phyloP scores from a whole-genome alignment of 768 basidiomycete genomes.

The Suillus spraguei region DNA sequence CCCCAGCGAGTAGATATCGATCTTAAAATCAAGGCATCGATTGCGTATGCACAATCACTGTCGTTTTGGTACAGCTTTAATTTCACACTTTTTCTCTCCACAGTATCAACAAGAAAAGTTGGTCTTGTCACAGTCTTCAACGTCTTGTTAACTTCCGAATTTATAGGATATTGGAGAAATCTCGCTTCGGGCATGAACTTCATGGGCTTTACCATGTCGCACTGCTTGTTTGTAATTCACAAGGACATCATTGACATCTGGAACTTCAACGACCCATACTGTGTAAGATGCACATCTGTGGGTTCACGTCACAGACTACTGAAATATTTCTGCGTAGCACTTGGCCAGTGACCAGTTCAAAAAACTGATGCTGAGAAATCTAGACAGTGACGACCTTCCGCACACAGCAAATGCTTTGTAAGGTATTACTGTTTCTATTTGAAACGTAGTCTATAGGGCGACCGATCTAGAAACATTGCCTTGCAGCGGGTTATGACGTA shows the following conservation, averaged over 20 bases:
- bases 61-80: background rate
- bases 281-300: background rate
- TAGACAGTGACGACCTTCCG: slow-evolving; percentile 8
- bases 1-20: slow-evolving; percentile 11
- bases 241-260: slow-evolving; percentile 21
- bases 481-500: slow-evolving; percentile 24
- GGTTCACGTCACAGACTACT: background rate
- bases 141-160: background rate
- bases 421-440: background rate
- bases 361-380: slow-evolving; percentile 7
- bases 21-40: slow-evolving; percentile 6
- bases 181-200: slow-evolving; percentile 18
- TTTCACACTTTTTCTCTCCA: background rate
- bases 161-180: slow-evolving; percentile 22
- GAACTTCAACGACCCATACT: slow-evolving; percentile 20
- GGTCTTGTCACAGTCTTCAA: background rate
- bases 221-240: slow-evolving; percentile 22
- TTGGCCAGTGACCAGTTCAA: slow-evolving; percentile 12
- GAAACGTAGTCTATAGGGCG: background rate
- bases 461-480: slow-evolving; percentile 4
- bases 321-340: slow-evolving; percentile 4
- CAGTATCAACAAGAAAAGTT: slow-evolving; percentile 15
- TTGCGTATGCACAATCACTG: slow-evolving; percentile 2
- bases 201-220: slow-evolving; percentile 7
- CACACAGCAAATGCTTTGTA: background rate